Conservation (phyloP, 2,329 filamentous ascomycete genomes). For the Scolecobasidium constrictum region DNA sequence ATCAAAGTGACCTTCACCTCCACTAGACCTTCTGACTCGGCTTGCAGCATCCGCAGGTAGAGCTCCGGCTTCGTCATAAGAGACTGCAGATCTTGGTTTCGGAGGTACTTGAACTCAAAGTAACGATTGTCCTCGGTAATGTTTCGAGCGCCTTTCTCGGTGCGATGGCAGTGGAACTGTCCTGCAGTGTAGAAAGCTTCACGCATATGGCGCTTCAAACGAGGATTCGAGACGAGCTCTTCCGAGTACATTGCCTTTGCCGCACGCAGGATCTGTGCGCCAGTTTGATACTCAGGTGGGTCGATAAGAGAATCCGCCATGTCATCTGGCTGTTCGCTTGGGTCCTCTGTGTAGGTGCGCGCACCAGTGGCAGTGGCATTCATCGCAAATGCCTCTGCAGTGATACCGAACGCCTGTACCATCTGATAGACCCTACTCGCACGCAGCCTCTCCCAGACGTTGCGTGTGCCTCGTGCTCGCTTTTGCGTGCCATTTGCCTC, state of each 20-base stretch:
- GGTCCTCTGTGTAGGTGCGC: slow-evolving; percentile 77
- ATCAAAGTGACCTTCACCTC: slow-evolving; percentile 74
- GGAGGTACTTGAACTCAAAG: slow-evolving; percentile 95
- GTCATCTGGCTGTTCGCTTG: slow-evolving; percentile 67
- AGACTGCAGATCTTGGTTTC: slow-evolving; percentile 75
- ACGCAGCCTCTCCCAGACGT: slow-evolving; percentile 74
- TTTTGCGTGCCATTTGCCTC: slow-evolving; percentile 59
- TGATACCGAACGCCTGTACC: slow-evolving; percentile 82
- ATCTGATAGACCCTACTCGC: slow-evolving; percentile 69
- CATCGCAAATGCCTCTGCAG: slow-evolving; percentile 75
- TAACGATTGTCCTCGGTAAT: slow-evolving; percentile 94
- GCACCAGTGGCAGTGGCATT: slow-evolving; percentile 72
- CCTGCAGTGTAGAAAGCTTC: slow-evolving; percentile 74
- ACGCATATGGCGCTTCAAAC: slow-evolving; percentile 79
- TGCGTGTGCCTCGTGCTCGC: slow-evolving; percentile 72
- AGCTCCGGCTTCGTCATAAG: slow-evolving; percentile 76
- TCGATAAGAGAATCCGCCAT: slow-evolving; percentile 70
- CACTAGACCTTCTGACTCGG: slow-evolving; percentile 85
- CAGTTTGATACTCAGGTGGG: slow-evolving; percentile 63
- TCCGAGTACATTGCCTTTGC: slow-evolving; percentile 85
- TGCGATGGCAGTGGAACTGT: slow-evolving; percentile 76
- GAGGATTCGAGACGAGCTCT: slow-evolving; percentile 77
- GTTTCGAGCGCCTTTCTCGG: slow-evolving; percentile 84
- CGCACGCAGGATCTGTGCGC: slow-evolving; percentile 62
- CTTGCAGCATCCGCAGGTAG: slow-evolving; percentile 94